Evolutionary conservation across 2,329 filamentous ascomycete species (phyloP), one percentile per base, ranked within the genome.

Genomic region (Boeremia exigua): DNA sequence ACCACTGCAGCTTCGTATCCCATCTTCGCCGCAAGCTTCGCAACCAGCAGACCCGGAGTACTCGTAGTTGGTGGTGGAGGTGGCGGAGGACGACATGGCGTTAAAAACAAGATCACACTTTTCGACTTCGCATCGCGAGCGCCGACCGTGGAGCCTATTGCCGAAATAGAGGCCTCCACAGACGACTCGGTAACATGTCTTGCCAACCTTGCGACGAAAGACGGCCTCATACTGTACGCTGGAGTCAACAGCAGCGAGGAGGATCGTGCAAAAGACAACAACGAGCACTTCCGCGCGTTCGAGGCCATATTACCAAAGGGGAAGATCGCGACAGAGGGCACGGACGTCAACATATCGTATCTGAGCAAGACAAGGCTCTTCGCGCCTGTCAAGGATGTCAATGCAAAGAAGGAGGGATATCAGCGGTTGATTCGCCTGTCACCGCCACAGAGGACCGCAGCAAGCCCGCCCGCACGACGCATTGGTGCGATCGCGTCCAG

Each of bases 161-260:
- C 87, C 61, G 90, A 96, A 65, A 82, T 94, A 69, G 87, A 92
- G 56, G 86, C 96, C 44, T 90, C 90, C 65, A 86, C 93, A 70
- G 93, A 97, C 78, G 94, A 98, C 77, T 96, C 90, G 53, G 91
- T 96, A 55, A 92, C 89, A 62, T 93, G 90, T 50, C 82, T 97
- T 45, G 91, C 87, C 37, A 85, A 89, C 48, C 87, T 91, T 8
- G 62, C 83, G 78, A 70, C 83, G 69, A 75, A 84, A 79, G 76
- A 87, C 82, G 66, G 80, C 72, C 47, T 84, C 70, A 72, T 81
- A 69, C 62, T 82, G 65, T 71, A 90, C 62, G 91, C 92, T 25
- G 69, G 69, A 30, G 88, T 96, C 78, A 97, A 96, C 75, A 92
- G 91, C 56, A 89, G 88, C 55, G 82, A 86, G 42, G 83, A 82